Conservation (phyloP, 1,284 basidiomycete genomes). For the Mixia osmundae region DNA sequence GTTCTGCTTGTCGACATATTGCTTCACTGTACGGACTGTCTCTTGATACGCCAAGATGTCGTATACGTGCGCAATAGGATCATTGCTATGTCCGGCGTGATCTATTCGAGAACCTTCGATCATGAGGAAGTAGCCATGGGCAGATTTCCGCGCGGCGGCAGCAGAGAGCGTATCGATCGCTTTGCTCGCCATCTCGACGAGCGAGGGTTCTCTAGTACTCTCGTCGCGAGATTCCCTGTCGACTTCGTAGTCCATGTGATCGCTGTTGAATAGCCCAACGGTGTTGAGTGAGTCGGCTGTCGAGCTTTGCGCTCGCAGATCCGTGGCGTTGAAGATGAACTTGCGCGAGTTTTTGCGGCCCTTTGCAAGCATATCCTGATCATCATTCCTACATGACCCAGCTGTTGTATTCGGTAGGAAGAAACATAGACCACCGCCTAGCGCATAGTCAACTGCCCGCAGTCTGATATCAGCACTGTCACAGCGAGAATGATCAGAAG, state of each 20-base stretch:
- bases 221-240: conserved; percentile 8
- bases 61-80: conserved; percentile 18
- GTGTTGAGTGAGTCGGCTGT: conserved; percentile 5
- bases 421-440: conserved; percentile 23
- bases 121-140: conserved; percentile 15
- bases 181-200: conserved; percentile 12
- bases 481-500: no score
- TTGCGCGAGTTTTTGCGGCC: no score
- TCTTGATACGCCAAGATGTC: conserved; percentile 24
- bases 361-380: conserved; percentile 18
- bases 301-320: no score
- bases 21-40: conserved; percentile 19
- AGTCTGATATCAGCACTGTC: no score
- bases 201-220: conserved; percentile 9
- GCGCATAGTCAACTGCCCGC: conserved; percentile 21
- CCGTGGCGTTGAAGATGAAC: no score
- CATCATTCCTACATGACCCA: conserved; percentile 19
- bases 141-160: conserved; percentile 1
- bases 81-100: conserved; percentile 18
- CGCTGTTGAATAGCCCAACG: conserved; percentile 10
- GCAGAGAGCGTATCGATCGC: conserved; percentile 4
- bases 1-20: conserved; percentile 19
- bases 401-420: conserved; percentile 19
- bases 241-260: conserved; percentile 15
- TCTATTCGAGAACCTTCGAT: conserved; percentile 14